A percentile compares a stretch with the other conserved stretches of the same genome.
Conservation (phyloP, 108 stramenopile species). For the Skeletonema marinoi region DNA sequence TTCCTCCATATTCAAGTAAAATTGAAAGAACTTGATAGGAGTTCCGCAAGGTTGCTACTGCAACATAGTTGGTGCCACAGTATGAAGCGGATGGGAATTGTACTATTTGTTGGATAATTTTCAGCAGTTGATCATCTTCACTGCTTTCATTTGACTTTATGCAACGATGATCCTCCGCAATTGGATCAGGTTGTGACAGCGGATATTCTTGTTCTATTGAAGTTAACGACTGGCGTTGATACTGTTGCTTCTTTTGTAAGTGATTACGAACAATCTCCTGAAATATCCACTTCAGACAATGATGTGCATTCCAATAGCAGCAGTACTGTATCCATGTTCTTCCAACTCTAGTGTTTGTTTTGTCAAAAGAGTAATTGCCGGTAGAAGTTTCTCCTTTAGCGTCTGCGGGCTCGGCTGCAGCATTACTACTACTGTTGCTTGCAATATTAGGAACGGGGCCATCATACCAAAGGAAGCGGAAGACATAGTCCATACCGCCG, state of each 20-base stretch:
- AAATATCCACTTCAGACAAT: constrained; percentile 40
- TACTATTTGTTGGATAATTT: constrained; percentile 29
- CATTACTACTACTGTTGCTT: neutral
- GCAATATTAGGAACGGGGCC: constrained; percentile 14
- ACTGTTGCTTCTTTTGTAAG: constrained; percentile 10
- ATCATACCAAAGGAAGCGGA: constrained; percentile 46
- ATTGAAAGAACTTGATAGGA: constrained; percentile 28
- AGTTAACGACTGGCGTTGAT: neutral
- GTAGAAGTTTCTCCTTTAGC: neutral
- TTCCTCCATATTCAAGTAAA: constrained; percentile 30
- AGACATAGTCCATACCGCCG: constrained; percentile 34
- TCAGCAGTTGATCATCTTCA: neutral
- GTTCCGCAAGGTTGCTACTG: constrained; percentile 38
- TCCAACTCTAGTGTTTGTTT: constrained; percentile 11
- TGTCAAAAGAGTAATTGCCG: neutral
- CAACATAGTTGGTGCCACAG: constrained; percentile 35
- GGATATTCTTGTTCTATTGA: neutral
- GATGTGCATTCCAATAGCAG: constrained; percentile 39
- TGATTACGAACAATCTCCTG: constrained; percentile 25
- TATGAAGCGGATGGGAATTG: constrained; percentile 29
- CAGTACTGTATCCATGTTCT: constrained; percentile 47
- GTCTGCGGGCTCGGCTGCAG: neutral
- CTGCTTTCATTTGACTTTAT: neutral
- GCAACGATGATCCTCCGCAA: neutral
- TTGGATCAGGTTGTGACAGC: neutral